Evolutionary conservation across 2,329 filamentous ascomycete species (phyloP), one percentile per base, ranked within the genome.

Genomic region (Pseudopyricularia cyperi): DNA sequence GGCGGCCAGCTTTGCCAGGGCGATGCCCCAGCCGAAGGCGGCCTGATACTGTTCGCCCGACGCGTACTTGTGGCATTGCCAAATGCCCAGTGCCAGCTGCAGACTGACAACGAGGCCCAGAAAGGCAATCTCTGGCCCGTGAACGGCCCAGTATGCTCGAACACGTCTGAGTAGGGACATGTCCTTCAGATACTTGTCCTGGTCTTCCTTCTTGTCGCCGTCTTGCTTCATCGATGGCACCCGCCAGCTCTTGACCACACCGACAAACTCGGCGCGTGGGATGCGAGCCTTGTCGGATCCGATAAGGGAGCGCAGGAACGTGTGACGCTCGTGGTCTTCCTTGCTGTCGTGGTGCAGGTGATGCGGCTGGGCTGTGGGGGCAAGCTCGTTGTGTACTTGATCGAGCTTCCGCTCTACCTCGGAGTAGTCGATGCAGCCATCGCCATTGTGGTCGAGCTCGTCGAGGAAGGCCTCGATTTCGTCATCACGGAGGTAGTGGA

Each of bases 21-120:
- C 72, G 7, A 76, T 70, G 6, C 76, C 77, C 74, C 75, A 78
- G 12, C 75, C 77, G 17, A 79, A 72, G 0, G 71, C 76, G 14
- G 67, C 68, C 15, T 70, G 69, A 53, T 74, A 76, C 11, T 66
- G 55, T 1, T 63, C 57, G 1, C 65, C 68, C 0, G 67, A 71
- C 47, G 71, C 60, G 58, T 78, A 80, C 54, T 74, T 77, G 59
- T 77, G 66, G 11, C 75, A 62, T 56, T 80, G 75, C 76, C 76
- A 80, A 8, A 73, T 65, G 2, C 73, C 76, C 57, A 79, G 74
- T 0, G 68, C 75, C 15, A 77, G 58, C 59, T 75, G 71, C 56
- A 73, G 65, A 0, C 63, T 57, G 2, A 74, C 59, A 1, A 80
- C 74, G 2, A 78, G 59, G 0, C 60, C 65, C 7, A 77, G 53